Evolutionary conservation across 2,329 filamentous ascomycete genomes (phyloP), one percentile per base, ranked within the genome.

Genomic region (Clarireedia monteithiana): DNA sequence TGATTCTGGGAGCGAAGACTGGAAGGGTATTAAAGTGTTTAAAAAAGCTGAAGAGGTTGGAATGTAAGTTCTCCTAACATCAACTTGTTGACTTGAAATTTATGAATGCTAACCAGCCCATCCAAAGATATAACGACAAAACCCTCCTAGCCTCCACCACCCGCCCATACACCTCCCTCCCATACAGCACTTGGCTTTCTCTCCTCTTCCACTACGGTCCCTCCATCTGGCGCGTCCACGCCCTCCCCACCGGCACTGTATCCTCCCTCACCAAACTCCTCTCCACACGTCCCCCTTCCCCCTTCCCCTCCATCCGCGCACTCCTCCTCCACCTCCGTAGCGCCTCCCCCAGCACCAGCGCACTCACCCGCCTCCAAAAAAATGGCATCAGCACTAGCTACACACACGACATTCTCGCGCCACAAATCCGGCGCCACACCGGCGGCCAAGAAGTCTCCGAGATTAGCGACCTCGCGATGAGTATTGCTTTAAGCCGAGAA

Each of bases 161-260:
- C 20, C 51, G 51, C 26, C 51, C 45, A 26, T 53, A 46, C 45
- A 12, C 50, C 24, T 47, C 50, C n/a, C 48, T 48, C 47, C 7
- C 51, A 26, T 48, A 30, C 10, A 48, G 44, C 14, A 30, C 51
- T 4, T 48, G 26, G 12, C 12, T 54, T 4, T 20, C 0, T 5
- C 44, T 54, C 15, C 0, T 54, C 4, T 12, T 26, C 7, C 27
- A 12, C 2, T 54, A 54, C 5, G 20, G 23, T 3, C 3, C 23
- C 14, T 54, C 51, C 3, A 17, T 48, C 26, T 54, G 44, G 51
- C 44, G 1, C 0, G 51, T 45, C 9, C 51, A 27, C 5, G 38
- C 9, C 5, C 24, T 54, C 15, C 51, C 51, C 17, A 48, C 12
- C 1, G 51, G 34, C 1, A 54, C 51, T n/a, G 48, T 54, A 20